phyloP scores from a whole-genome alignment of 208 protist species.

The Leishmania lainsoni region DNA sequence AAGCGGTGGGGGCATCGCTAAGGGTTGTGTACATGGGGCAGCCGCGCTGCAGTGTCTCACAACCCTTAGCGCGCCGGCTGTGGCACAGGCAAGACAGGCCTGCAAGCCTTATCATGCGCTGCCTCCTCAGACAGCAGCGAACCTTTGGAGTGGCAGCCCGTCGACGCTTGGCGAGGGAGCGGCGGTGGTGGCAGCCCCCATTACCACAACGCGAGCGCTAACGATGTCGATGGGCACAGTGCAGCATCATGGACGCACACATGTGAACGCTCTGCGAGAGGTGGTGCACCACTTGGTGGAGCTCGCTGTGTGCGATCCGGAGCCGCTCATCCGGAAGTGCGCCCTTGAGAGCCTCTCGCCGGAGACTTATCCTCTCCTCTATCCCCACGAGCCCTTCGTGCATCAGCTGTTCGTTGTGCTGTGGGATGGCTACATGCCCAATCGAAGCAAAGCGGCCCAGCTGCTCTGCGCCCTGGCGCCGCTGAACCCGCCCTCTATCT shows the following conservation, averaged over 20 bases:
- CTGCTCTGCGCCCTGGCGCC: slow-evolving; percentile 70
- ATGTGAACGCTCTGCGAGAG: slow-evolving; percentile 67
- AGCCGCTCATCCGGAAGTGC: slow-evolving; percentile 57
- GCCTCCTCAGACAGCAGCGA: not conserved
- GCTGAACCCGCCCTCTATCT: slow-evolving; percentile 54
- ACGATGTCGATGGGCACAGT: slow-evolving; percentile 17
- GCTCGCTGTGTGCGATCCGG: slow-evolving; percentile 70
- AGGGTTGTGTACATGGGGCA: not conserved
- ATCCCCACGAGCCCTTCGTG: slow-evolving; percentile 59
- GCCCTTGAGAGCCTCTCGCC: slow-evolving; percentile 56
- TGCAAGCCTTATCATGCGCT: not conserved
- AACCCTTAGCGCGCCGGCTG: not conserved
- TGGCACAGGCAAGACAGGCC: not conserved
- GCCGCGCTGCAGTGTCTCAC: slow-evolving; percentile 9
- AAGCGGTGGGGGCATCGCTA: not conserved
- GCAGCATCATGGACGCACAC: slow-evolving; percentile 59
- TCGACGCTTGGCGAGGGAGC: not conserved
- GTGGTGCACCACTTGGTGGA: slow-evolving; percentile 70
- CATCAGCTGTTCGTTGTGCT: slow-evolving; percentile 68
- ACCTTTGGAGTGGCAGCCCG: not conserved
- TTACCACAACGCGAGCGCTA: not conserved
- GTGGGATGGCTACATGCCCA: slow-evolving; percentile 67
- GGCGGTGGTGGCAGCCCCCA: not conserved
- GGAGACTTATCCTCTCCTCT: slow-evolving; percentile 71
- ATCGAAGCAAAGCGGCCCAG: slow-evolving; percentile 59